Evolutionary conservation across 371 early-diverging fungal species (phyloP).

Genomic region (Dentiscutata heterogama): DNA sequence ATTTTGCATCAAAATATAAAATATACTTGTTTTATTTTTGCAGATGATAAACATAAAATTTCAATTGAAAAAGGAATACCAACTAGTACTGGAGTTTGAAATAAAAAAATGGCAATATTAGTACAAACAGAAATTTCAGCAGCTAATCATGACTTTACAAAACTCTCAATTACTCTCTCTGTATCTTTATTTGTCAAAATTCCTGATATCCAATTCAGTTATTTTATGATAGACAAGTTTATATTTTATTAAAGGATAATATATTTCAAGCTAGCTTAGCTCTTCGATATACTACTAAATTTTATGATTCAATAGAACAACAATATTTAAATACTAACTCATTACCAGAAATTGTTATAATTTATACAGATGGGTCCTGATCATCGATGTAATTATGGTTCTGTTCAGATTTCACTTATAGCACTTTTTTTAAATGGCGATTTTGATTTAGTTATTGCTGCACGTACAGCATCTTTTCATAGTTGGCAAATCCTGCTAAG

Average conservation of each 20-base stretch:
- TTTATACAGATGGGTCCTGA: slow-evolving; percentile 18
- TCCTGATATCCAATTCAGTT: not conserved
- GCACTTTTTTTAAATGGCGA: not conserved
- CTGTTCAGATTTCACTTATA: slow-evolving; percentile 1
- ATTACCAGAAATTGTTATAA: not conserved
- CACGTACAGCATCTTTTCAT: not conserved
- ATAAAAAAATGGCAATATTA: not conserved
- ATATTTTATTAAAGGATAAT: slow-evolving; percentile 5
- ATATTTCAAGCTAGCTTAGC: not conserved
- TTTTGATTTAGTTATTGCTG: slow-evolving; percentile 1
- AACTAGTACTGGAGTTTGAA: not conserved
- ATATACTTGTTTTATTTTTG: not conserved
- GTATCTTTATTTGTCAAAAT: slow-evolving; percentile 8
- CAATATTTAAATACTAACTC: not conserved
- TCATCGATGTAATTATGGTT: not conserved
- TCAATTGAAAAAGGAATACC: not conserved
- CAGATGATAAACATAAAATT: slow-evolving; percentile 19
- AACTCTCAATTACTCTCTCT: not conserved
- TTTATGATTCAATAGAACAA: not conserved
- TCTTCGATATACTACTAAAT: not conserved
- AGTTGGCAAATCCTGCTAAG: not conserved
- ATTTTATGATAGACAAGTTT: slow-evolving; percentile 9
- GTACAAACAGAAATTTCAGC: not conserved
- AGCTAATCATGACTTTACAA: not conserved
- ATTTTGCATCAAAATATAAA: not conserved